Evolutionary conservation across 2,329 filamentous ascomycete genomes (phyloP), one percentile per base, ranked within the genome.

Genomic region (Pseudopyrenochaeta lycopersici): DNA sequence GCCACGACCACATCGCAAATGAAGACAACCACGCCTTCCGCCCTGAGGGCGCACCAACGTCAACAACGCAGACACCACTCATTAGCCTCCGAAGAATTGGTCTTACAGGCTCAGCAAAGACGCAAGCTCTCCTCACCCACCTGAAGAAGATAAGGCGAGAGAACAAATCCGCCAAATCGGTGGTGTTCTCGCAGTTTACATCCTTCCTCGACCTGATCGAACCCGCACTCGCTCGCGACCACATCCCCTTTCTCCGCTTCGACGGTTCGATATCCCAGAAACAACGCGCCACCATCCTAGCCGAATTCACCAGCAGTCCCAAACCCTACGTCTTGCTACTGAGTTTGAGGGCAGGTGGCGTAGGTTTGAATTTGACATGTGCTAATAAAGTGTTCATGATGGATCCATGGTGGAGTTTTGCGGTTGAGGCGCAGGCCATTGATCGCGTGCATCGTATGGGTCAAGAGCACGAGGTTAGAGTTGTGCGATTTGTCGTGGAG

Each of bases 371-470:
- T 71, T 77, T 99, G 56, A 98, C 94, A 0, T 88, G 88, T 62
- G 95, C 95, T 5, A 91, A 89, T 60, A 83, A 91, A 48, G 96
- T 99, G 4, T 99, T 90, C 79, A 96, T 99, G 90, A 98, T 99
- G 95, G 95, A 99, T 76, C 95, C 95, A 0, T 99, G 95, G 95
- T 99, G 95, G 95, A 96, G 91, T 71, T 99, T 94, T 76, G 93
- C 95, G 0, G 89, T 98, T 11, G 95, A 99, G 77, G 92, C 93
- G 4, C 95, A 99, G 77, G 95, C 95, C 7, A 98, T 99, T 69
- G 95, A 99, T 78, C 91, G 95, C 1, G 92, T 99, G 30, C 95
- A 99, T 79, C 87, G 95, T 7, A 97, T 99, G 91, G 95, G 95
- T 0, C 95, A 99, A 75, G 88, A 90, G 44, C 84, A 87, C 14